Evolutionary conservation across 2,329 filamentous ascomycete genomes (phyloP), one percentile per base, ranked within the genome.

Genomic region (Alternaria consortialis): DNA sequence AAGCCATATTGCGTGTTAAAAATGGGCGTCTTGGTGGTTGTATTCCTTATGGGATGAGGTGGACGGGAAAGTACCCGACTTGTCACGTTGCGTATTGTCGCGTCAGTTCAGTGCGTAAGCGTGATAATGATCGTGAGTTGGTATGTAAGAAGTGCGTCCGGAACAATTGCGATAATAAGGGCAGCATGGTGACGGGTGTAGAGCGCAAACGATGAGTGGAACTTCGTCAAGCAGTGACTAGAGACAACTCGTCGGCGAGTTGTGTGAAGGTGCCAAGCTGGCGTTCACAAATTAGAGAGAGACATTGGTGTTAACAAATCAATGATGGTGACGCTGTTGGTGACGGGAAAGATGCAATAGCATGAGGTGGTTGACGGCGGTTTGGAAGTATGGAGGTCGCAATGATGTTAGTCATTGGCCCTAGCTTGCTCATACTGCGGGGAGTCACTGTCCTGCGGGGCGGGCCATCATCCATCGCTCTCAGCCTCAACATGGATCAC

Each of bases 1-100:
- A 97, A 60, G 95, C 94, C 92, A 95, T 96, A 11, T 39, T 63
- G 31, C 47, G 58, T 20, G 15, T 8, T 53, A 37, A 36, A 17
- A 17, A n/a, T n/a, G 32, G 27, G 17, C 20, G 31, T 47, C 15
- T 43, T 51, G 9, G 34, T 44, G 25, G 39, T 15, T 17, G 40
- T 31, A 34, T 50, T 37, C 15, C 27, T 56, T 52, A 37, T 42
- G 23, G 20, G 20, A 42, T 29, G 15, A 27, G 25, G 32, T 58
- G 34, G 31, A 37, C 25, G 29, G n/a, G 12, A 40, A 29, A 32
- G 23, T 56, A 25, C 29, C 39, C 15, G 25, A 53, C 53, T 48
- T 43, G n/a, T 58, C 51, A 61, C 40, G n/a, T 48, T 53, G 44
- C 27, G 53, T 7, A 13, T 27, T 61, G 52, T 42, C 44, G 44